Conservation (phyloP, 495 filamentous ascomycete species). For the Bryoglossum gracile region DNA sequence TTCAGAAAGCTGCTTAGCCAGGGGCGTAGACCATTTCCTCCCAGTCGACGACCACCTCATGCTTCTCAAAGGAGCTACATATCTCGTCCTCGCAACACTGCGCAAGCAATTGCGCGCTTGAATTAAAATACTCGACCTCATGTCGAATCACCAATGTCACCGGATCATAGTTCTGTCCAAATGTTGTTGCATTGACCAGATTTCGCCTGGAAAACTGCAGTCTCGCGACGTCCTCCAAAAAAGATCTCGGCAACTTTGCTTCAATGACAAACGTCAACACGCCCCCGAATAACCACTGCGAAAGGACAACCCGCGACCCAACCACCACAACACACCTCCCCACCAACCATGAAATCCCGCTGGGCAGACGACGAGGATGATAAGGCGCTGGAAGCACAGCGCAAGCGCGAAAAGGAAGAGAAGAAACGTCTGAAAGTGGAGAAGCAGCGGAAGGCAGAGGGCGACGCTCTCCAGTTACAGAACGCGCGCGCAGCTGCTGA, state of each 20-base stretch:
- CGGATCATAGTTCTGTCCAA: slow-evolving; percentile 12
- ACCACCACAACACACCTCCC: too few relatives aligned
- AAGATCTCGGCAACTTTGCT: too few relatives aligned
- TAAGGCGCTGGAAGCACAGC: slow-evolving; percentile 58
- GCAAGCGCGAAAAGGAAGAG: slow-evolving; percentile 81
- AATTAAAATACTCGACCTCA: slow-evolving; percentile 21
- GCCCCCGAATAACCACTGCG: too few relatives aligned
- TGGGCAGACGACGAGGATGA: slow-evolving; percentile 84
- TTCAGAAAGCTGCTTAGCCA: slow-evolving; percentile 75
- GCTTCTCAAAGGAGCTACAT: slow-evolving; percentile 1
- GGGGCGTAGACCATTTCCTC: slow-evolving; percentile 74
- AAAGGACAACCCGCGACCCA: too few relatives aligned
- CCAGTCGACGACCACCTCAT: slow-evolving; percentile 23
- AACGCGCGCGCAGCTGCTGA: slow-evolving; percentile 31
- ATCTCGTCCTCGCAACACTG: slow-evolving; percentile 10
- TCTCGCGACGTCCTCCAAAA: slow-evolving; percentile 6
- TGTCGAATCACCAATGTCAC: slow-evolving; percentile 12
- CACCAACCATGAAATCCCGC: slow-evolving; percentile 66
- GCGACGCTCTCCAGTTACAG: slow-evolving; percentile 23
- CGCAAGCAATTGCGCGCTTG: slow-evolving; percentile 17
- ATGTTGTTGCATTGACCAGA: too few relatives aligned
- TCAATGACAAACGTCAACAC: slow-evolving; percentile 8
- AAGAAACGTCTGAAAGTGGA: slow-evolving; percentile 82
- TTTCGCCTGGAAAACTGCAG: too few relatives aligned
- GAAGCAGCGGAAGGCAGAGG: slow-evolving; percentile 67